Percentiles rank a stretch among this genome's conserved stretches.
Evolutionary conservation across 2,329 filamentous ascomycete species (phyloP).

Genomic region (Aspergillus quadricinctus): DNA sequence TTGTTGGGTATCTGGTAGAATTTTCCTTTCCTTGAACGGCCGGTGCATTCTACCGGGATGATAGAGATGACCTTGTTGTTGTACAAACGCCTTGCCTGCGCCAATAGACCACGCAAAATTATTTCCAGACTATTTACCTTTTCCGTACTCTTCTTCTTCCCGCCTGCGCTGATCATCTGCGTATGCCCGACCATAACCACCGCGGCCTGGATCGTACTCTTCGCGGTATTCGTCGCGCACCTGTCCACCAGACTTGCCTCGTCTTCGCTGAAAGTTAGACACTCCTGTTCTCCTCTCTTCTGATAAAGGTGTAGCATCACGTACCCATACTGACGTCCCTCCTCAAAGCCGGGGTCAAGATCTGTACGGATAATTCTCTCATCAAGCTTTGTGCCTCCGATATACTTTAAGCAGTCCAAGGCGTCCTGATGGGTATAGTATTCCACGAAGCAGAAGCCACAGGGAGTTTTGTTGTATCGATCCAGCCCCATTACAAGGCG

Average conservation of each 20-base stretch:
- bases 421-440: slow-evolving; percentile 98
- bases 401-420: slow-evolving; percentile 96
- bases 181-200: slow-evolving; percentile 78
- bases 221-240: slow-evolving; percentile 97
- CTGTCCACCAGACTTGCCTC: slow-evolving; percentile 92
- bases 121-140: slow-evolving; percentile 44
- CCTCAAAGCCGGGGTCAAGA: slow-evolving; percentile 90
- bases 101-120: slow-evolving; percentile 15
- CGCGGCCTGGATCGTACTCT: slow-evolving; percentile 92
- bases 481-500: slow-evolving; percentile 96
- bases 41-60: slow-evolving; percentile 21
- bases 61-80: slow-evolving; percentile 25
- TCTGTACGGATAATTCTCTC: slow-evolving; percentile 95
- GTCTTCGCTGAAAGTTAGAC: slow-evolving; percentile 38
- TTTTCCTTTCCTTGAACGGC: slow-evolving; percentile 15
- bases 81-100: slow-evolving; percentile 31
- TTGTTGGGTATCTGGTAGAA: slow-evolving; percentile 27
- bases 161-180: slow-evolving; percentile 57
- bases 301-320: slow-evolving; percentile 16
- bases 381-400: slow-evolving; percentile 95
- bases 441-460: slow-evolving; percentile 98
- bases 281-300: not conserved
- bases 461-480: slow-evolving; percentile 94
- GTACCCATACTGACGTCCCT: slow-evolving; percentile 88
- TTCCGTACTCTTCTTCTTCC: slow-evolving; percentile 58